Evolutionary conservation across 768 basidiomycete genomes (phyloP), one percentile per base, ranked within the genome.

Genomic region (Kwoniella europaea): DNA sequence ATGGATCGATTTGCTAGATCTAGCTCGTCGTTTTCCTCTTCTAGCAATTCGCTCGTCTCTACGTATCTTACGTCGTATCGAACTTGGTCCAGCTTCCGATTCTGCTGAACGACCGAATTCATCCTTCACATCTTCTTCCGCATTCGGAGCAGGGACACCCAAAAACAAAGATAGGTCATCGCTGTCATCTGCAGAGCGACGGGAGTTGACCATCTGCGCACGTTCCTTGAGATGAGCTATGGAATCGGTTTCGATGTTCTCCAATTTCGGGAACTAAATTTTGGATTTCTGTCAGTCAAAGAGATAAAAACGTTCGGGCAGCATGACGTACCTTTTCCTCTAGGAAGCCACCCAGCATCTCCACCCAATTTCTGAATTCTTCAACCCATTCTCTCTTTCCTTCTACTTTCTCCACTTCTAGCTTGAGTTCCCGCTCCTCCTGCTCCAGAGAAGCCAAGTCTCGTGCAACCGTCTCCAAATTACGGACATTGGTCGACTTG

Each of bases 111-210:
- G 87, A 9, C 88, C 90, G 10, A 90, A 82, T 57, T 92, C 91
- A 71, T 92, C 91, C 69, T 88, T 86, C 74, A 87, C 87, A 15
- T 72, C 81, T 54, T 63, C 61, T 12, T 24, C 68, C 43, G 71
- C 79, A 61, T 81, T 81, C 72, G 74, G n/a, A 69, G 65, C 63
- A 5, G 88, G 83, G 16, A 86, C 82, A 13, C 92, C 91, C 67
- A 91, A 86, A 81, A 93, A 88, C 9, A 88, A 80, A 3, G 89
- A 86, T 1, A 94, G 85, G 79, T 96, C 94, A 77, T 95, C 93
- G 74, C 88, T 88, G 76, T 92, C 90, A 68, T 98, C 95, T 0
- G 86, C 85, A n/a, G 79, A 83, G 65, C 93, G 87, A n/a, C 93
- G 89, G 55, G 86, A 86, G 12, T 84, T 74, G 71, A 92, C 85